Evolutionary conservation across 768 basidiomycete species (phyloP).

Genomic region (Kwoniella newhampshirensis): DNA sequence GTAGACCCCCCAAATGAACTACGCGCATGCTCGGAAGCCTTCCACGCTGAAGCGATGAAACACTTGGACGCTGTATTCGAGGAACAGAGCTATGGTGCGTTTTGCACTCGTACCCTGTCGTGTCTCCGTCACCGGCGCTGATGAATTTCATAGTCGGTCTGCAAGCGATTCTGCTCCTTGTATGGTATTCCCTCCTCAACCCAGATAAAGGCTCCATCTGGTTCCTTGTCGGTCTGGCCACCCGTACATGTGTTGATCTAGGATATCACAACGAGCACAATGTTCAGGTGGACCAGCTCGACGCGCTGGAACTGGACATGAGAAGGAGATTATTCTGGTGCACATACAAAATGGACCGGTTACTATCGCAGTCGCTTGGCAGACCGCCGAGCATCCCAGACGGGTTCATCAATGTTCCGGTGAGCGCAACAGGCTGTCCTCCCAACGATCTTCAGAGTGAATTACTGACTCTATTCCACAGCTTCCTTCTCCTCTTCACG

Average conservation of each 20-base stretch:
- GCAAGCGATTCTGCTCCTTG: constrained; percentile 52
- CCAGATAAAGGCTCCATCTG: constrained; percentile 54
- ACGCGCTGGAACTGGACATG: constrained; percentile 50
- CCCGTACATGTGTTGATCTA: constrained; percentile 52
- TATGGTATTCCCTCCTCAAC: constrained; percentile 55
- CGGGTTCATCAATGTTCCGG: constrained; percentile 53
- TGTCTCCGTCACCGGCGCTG: neutral
- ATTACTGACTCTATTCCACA: constrained; percentile 6
- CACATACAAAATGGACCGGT: constrained; percentile 53
- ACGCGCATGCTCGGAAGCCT: constrained; percentile 53
- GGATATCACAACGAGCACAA: constrained; percentile 54
- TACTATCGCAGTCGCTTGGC: constrained; percentile 50
- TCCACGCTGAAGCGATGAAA: constrained; percentile 54
- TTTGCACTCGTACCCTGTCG: neutral
- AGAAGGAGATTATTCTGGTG: constrained; percentile 50
- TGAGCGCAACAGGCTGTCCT: constrained; percentile 18
- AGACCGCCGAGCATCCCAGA: constrained; percentile 53
- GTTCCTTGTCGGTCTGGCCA: constrained; percentile 54
- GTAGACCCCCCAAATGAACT: constrained; percentile 54
- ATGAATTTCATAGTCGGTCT: constrained; percentile 40
- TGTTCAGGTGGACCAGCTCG: constrained; percentile 34
- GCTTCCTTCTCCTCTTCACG: constrained; percentile 48
- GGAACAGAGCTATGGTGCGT: constrained; percentile 49
- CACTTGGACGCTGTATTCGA: constrained; percentile 53
- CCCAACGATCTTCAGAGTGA: neutral